These are phyloP conservation scores for Ascochyta viciae-villosae DNA, from an alignment of 2,329 filamentous ascomycete species.

Conservation along the genomic window DNA sequence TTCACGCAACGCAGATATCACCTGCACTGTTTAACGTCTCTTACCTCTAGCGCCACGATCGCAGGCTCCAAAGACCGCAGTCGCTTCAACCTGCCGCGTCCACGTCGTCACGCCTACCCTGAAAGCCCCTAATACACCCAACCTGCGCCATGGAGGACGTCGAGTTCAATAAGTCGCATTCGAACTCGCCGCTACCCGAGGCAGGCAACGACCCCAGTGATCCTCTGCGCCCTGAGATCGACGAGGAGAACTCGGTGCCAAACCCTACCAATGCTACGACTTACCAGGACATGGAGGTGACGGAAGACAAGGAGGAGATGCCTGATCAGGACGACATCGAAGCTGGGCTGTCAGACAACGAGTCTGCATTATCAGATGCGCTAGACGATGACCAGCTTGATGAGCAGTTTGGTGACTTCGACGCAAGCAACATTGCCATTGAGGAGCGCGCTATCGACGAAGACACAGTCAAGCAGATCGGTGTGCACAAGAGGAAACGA, in stretches of 20 bases:
- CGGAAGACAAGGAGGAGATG: conserved; percentile 48
- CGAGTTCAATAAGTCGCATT: conserved; percentile 48
- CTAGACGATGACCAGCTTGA: conserved; percentile 71
- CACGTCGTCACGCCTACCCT: not conserved
- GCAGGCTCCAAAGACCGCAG: not conserved
- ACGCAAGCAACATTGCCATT: conserved; percentile 66
- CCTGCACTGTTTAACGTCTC: conserved; percentile 7
- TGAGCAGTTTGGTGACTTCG: conserved; percentile 62
- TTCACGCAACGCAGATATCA: conserved; percentile 14
- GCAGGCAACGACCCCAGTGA: conserved; percentile 56
- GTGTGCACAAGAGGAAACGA: conserved; percentile 70
- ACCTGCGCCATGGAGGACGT: conserved; percentile 52
- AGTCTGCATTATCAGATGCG: conserved; percentile 66
- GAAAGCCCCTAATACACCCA: not conserved
- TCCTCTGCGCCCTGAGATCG: conserved; percentile 55
- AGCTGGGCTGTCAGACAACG: conserved; percentile 62
- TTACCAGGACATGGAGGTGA: conserved; percentile 55
- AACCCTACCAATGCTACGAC: conserved; percentile 54
- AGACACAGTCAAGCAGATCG: conserved; percentile 66
- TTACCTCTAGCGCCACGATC: not conserved
- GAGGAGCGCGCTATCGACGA: conserved; percentile 68
- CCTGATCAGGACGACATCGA: conserved; percentile 48
- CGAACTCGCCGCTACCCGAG: conserved; percentile 53
- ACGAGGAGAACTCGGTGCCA: conserved; percentile 57
- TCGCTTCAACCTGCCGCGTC: not conserved